A percentile compares a stretch with the other conserved stretches of the same genome.
phyloP scores from a whole-genome alignment of 1,139 yeast species.

The Geotrichum bryndzae region DNA sequence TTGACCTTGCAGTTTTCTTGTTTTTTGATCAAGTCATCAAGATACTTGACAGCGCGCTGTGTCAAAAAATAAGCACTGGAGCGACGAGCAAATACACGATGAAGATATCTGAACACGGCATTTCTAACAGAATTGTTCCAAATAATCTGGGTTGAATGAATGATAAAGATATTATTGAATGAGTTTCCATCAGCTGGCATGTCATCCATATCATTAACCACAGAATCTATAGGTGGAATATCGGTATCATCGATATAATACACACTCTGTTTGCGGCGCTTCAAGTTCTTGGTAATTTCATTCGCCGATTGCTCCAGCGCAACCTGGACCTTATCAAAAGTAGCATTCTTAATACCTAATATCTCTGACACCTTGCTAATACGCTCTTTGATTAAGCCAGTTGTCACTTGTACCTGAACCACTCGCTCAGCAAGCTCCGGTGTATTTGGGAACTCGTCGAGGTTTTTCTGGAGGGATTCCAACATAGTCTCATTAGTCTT shows the following conservation, averaged over 20 bases:
- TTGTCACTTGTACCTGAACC: constrained; percentile 32
- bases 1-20: constrained; percentile 9
- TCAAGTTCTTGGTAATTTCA: constrained; percentile 15
- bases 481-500: constrained; percentile 35
- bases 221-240: constrained; percentile 7
- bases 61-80: constrained; percentile 59
- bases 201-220: constrained; percentile 27
- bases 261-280: constrained; percentile 14
- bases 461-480: constrained; percentile 32
- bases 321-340: constrained; percentile 10
- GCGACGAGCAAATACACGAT: constrained; percentile 51
- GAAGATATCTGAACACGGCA: constrained; percentile 55
- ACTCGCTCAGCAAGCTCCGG: constrained; percentile 26
- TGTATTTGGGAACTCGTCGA: constrained; percentile 26
- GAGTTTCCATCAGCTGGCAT: constrained; percentile 29
- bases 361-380: constrained; percentile 10
- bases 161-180: constrained; percentile 70
- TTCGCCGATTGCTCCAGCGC: constrained; percentile 13
- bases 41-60: constrained; percentile 64
- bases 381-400: constrained; percentile 37
- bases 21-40: constrained; percentile 45
- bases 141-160: constrained; percentile 69
- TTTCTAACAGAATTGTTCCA: constrained; percentile 73
- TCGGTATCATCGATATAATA: constrained; percentile 7
- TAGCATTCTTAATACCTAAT: constrained; percentile 2